Percentiles rank a stretch among this genome's conserved stretches.
Evolutionary conservation across 768 basidiomycete genomes (phyloP).

Genomic region (Amylocystis lapponica): DNA sequence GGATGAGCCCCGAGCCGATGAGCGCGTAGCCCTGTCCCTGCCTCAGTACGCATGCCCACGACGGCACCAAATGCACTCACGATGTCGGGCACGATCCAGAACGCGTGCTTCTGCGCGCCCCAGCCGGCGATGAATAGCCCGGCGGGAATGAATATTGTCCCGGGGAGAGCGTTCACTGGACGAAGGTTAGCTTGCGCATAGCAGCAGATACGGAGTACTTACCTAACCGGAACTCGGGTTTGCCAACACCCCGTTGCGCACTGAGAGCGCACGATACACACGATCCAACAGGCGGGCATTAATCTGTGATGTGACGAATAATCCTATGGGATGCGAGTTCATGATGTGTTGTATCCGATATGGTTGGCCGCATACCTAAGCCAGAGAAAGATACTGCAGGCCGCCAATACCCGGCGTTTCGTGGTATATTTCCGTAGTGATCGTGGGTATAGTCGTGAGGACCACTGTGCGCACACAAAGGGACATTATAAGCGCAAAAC

Average conservation of each 20-base stretch:
- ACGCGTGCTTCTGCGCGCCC: slow-evolving; percentile 47
- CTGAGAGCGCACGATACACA: slow-evolving; percentile 46
- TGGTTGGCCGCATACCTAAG: too few relatives aligned
- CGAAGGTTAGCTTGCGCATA: not conserved
- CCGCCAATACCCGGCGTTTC: slow-evolving; percentile 54
- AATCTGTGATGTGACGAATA: slow-evolving; percentile 37
- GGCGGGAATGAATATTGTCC: slow-evolving; percentile 53
- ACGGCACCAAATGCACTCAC: slow-evolving; percentile 41
- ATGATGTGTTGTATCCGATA: slow-evolving; percentile 38
- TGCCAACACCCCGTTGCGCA: slow-evolving; percentile 48
- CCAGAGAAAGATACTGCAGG: slow-evolving; percentile 67
- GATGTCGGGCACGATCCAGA: slow-evolving; percentile 70
- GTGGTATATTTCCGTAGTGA: slow-evolving; percentile 51
- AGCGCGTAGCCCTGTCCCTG: slow-evolving; percentile 45
- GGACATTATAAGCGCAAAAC: too few relatives aligned
- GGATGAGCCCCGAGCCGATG: slow-evolving; percentile 51
- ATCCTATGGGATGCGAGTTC: slow-evolving; percentile 11
- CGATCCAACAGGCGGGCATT: slow-evolving; percentile 56
- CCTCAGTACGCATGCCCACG: not conserved
- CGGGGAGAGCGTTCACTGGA: slow-evolving; percentile 53
- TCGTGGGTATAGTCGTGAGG: slow-evolving; percentile 56
- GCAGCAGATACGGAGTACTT: slow-evolving; percentile 10
- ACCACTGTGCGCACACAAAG: too few relatives aligned
- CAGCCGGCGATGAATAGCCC: slow-evolving; percentile 73
- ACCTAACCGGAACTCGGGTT: slow-evolving; percentile 52